Base-by-base conservation (phyloP, 495 filamentous ascomycete species). In the Neurospora sp. region DNA sequence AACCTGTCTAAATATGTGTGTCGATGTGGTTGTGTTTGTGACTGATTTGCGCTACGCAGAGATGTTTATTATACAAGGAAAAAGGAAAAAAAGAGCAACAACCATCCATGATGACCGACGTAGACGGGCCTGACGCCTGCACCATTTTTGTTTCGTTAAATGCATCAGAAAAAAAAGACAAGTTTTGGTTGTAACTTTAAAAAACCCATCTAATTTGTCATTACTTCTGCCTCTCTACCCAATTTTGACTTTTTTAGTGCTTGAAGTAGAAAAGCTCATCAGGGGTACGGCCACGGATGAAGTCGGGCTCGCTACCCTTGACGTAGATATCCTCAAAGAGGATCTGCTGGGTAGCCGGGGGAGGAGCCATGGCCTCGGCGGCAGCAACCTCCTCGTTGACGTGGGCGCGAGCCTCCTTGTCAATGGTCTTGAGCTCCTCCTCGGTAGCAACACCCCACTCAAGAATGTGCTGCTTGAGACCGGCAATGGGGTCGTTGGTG, bases 271-370 rank as follows among this genome's bases (percentile, higher is more conserved):
- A 95, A 83, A 91, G 94, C 90, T 99, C 96, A 82, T 99, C 96
- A 73, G 92, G 88, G 70, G 90, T 94, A 74, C 96, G 88, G 73
- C 96, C 96, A 76, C 94, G 89, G 88, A 98, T 88, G 85, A 92
- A 98, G 78, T 88, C 84, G 71, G 96, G 96, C 88, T 99, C 96
- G 77, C 88, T 90, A 66, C 96, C 96, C 74, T 88, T 85, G 76
- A 97, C 96, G 84, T 98, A 99, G 82, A 98, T 96, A 82, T 98
- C 96, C 91, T 98, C 95, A 82, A 88, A 99, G 76, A 99, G 86
- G 74, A 92, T 94, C 82, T 94, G 88, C 27, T 88, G 81, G 72
- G 86, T 94, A 72, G 88, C 80, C 9, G 97, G 94, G 41, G 96
- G 96, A 54, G 85, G 82, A 46, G 89, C 79, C 92, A 97, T 97